Evolutionary conservation across 2,329 filamentous ascomycete genomes (phyloP), one percentile per base, ranked within the genome.

Genomic region (Apiospora phragmitis): DNA sequence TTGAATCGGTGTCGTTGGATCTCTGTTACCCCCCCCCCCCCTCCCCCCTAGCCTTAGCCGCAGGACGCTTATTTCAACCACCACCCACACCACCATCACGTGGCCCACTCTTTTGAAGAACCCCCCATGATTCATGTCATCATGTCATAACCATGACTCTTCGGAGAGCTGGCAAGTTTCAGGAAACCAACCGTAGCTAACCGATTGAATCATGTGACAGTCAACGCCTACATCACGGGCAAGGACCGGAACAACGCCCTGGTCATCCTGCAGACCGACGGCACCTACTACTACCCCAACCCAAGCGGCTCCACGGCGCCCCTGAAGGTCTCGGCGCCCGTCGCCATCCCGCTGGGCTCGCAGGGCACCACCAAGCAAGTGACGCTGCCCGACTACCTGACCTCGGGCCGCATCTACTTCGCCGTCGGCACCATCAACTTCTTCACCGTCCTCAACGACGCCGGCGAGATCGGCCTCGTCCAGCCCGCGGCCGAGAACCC

Each of bases 401-500:
- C 73, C 51, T 80, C 83, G 26, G 83, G 78, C 4, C 82, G 83
- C n/a, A 76, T 85, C 66, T 85, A 80, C 79, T 79, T 85, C 49
- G 77, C 83, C 18, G 80, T 80, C 45, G 83, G 83, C 6, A 72
- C 77, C 21, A 79, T 85, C 5, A 69, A 79, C 24, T 85, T 85
- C 78, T 83, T 77, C 73, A 79, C 80, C 21, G 76, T 83, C 16
- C 69, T 72, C 2, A 70, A 69, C 21, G 77, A 72, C 9, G 73
- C 76, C 38, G 80, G 81, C 32, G 73, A 70, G 4, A 74, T 76
- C 32, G 76, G 75, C 12, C 75, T 88, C 1, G 86, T 88, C 16
- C 83, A 87, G 73, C 87, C 87, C 0, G 84, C 86, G 0, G 80
- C 83, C 11, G 80, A 79, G 14, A 85, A 85, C 75, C 77, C 82